A percentile compares a stretch with the other conserved stretches of the same genome.
Evolutionary conservation across 1,139 yeast genomes (phyloP).

Genomic region (Geotrichum fermentans): DNA sequence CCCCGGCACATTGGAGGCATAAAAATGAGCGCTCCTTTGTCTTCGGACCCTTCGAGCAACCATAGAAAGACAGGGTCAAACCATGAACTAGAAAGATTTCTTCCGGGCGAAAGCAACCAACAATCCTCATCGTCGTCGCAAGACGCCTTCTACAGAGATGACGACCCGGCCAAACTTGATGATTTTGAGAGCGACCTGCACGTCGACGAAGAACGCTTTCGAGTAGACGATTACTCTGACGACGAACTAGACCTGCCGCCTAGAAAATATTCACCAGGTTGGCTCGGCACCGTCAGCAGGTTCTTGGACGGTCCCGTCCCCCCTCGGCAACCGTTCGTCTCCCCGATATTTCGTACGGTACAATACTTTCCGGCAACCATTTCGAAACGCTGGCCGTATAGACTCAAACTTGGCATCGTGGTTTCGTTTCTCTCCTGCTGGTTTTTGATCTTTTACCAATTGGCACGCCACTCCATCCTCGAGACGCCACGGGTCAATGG

Average conservation of each 20-base stretch:
- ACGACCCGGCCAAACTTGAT: too few species aligned
- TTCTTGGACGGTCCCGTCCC: conserved; percentile 21
- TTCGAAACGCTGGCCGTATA: conserved; percentile 14
- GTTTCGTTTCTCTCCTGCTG: conserved; percentile 24
- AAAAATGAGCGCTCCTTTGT: too few species aligned
- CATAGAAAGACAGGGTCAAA: background rate
- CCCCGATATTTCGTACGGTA: conserved; percentile 14
- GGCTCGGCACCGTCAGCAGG: conserved; percentile 1
- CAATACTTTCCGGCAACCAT: conserved; percentile 18
- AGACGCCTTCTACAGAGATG: too few species aligned
- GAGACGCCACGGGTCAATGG: conserved; percentile 30
- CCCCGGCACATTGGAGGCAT: too few species aligned
- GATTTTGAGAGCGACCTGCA: too few species aligned
- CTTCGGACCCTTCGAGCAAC: too few species aligned
- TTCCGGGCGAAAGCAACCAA: too few species aligned
- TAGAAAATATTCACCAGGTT: background rate
- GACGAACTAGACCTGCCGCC: background rate
- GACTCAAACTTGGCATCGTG: conserved; percentile 12
- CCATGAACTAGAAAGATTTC: background rate
- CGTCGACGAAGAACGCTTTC: too few species aligned
- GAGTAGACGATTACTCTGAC: background rate
- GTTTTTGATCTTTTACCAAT: conserved; percentile 26
- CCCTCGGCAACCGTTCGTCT: conserved; percentile 16
- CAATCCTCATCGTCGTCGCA: too few species aligned
- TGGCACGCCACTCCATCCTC: conserved; percentile 29